Base-by-base conservation (phyloP, 2,329 filamentous ascomycete genomes). In the Gnomoniopsis sp. region DNA sequence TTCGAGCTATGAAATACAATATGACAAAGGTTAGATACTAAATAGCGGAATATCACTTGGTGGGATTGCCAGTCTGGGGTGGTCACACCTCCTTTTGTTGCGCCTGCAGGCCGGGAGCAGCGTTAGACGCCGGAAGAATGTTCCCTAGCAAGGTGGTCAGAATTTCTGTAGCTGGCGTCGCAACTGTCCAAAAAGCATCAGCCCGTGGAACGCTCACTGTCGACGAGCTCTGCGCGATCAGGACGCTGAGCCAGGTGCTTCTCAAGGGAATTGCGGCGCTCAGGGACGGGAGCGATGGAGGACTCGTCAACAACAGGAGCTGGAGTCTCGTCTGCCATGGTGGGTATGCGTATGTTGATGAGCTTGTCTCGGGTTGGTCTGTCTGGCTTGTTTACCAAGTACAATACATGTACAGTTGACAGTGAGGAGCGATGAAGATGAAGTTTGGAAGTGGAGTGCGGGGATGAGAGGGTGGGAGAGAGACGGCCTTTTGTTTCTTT, bases 111-210 rank as follows among this genome's bases (percentile, higher is more conserved):
- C 88, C 83, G 0, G 93, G 92, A 0, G 92, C 91, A 19, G 89
- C 91, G 53, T 75, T 88, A 34, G 89, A 89, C 57, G 87, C 85
- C 26, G 90, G 90, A 26, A 97, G 86, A 71, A 97, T 96, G 75
- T 96, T 96, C 66, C 87, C 90, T 93, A 66, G 58, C 55, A 38
- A 53, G 53, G 49, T 56, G 34, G 6, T 52, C 41, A 58, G 51
- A 50, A 26, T 58, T 49, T 53, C 38, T 57, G 33, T 33, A 36
- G 19, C 47, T 21, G 36, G 19, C 22, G n/a, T 22, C 6, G 22
- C 26, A 33, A 41, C 36, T 22, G 19, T 41, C 30, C 17, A 41
- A 15, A 60, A 10, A 19, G 48, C 10, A 55, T 36, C 2, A 10
- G 48, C 17, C n/a, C 12, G 34, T n/a, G n/a, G 52, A 15, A 3